These are phyloP conservation scores for Shiraia bambusicola DNA, from an alignment of 2,329 filamentous ascomycete genomes.

Conservation along the genomic window DNA sequence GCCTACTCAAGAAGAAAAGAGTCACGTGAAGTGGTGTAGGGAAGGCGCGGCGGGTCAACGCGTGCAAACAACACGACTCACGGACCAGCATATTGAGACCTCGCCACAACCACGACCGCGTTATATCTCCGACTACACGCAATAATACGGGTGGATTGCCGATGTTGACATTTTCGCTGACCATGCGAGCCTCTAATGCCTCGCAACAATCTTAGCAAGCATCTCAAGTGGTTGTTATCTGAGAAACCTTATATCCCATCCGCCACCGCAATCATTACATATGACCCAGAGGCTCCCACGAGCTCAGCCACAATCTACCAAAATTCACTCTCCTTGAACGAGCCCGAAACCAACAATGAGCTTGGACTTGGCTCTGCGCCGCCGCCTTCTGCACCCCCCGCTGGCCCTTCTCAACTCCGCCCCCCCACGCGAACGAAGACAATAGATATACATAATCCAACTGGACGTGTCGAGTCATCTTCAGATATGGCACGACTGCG, in stretches of 20 bases:
- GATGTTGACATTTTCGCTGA: constrained; percentile 20
- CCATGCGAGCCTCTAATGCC: constrained; percentile 47
- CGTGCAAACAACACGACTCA: constrained; percentile 26
- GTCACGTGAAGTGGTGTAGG: constrained; percentile 34
- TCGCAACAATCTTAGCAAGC: constrained; percentile 51
- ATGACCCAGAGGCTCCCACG: constrained; percentile 27
- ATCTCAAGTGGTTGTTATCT: constrained; percentile 52
- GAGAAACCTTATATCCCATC: constrained; percentile 50
- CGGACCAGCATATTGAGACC: constrained; percentile 11
- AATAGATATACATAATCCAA: constrained; percentile 29
- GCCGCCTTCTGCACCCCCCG: constrained; percentile 12
- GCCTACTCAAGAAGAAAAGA: neutral
- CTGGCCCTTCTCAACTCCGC: constrained; percentile 21
- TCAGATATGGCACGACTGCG: constrained; percentile 49
- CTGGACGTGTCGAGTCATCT: constrained; percentile 7
- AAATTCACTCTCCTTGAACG: constrained; percentile 9
- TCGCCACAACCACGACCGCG: constrained; percentile 25
- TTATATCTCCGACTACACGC: constrained; percentile 11
- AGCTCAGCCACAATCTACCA: constrained; percentile 26
- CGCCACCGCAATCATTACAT: constrained; percentile 29
- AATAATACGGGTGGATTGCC: constrained; percentile 24
- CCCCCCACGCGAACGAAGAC: constrained; percentile 22
- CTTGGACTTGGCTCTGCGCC: constrained; percentile 11
- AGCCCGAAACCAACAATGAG: constrained; percentile 23
- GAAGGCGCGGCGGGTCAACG: constrained; percentile 19